Evolutionary conservation across 345 rosid genomes (phyloP), one percentile per base, ranked within the genome.

Genomic region (Stellera chamaejasme): DNA sequence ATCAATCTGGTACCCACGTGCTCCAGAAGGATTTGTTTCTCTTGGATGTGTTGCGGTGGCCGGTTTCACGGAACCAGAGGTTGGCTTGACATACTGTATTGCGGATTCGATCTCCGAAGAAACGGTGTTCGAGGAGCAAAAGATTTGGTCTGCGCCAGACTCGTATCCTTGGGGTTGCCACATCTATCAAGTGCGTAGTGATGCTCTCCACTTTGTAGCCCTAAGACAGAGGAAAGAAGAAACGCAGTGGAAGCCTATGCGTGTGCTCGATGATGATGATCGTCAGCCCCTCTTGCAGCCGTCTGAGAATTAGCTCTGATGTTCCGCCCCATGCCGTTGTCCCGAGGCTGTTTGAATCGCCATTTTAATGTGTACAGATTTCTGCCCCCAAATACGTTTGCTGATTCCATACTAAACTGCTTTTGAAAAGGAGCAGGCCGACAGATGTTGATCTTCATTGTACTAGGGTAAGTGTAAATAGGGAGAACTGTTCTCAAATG

Each of bases 81-180:
- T 68, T 3, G 62, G 69, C 63, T 52, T 72, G 55, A 87, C 81
- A 11, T 69, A 72, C 66, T 93, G 96, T 52, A 80, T 81, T 51
- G 84, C 89, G 2, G 82, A 84, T 61, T 73, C 90, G 13, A 61
- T 74, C 0, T 83, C 75, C 2, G 97, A 93, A 72, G 79, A 71
- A 69, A 80, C 90, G 5, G 87, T 75, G 56, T 89, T 89, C 14
- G 96, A 92, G 72, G 93, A 84, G 52, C 96, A 81, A 41, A 84
- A 83, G 79, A 70, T 89, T 50, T 93, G 99, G 99, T 79, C 86
- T 0, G 79, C 83, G 23, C 83, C 88, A 13, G 89, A 87, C 44
- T 77, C 94, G 4, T 89, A 87, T 63, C 97, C 99, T 1, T 93
- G 96, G 99, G 91, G 75, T 19, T 93, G 97, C 57, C 92, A 89